Percentiles rank a stretch among this genome's conserved stretches.
phyloP scores from a whole-genome alignment of 495 filamentous ascomycete genomes.

The Xylaria longipes region DNA sequence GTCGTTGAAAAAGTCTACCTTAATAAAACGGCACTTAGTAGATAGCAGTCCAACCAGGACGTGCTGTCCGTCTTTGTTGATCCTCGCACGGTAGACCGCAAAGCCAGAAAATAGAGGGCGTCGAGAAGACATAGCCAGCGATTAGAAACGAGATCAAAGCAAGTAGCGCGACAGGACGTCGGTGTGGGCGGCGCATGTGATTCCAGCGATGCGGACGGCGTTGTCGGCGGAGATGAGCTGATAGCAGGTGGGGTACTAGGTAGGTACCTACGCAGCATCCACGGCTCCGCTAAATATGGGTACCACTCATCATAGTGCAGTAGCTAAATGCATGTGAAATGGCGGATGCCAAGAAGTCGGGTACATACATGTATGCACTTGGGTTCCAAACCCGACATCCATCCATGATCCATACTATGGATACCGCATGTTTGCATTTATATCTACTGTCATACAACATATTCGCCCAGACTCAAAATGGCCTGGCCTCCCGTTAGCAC shows the following conservation, averaged over 20 bases:
- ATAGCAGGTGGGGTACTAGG: no score
- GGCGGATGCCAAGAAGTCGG: background rate
- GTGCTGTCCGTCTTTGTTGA: conserved; percentile 9
- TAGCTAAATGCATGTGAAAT: conserved; percentile 1
- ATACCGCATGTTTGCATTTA: background rate
- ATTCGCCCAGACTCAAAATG: background rate
- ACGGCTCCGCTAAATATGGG: background rate
- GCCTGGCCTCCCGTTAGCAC: background rate
- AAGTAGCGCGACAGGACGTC: no score
- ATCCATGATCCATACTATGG: no score
- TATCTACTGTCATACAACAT: background rate
- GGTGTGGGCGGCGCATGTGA: conserved; percentile 1
- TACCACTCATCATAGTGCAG: no score
- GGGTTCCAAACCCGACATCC: background rate
- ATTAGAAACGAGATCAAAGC: no score
- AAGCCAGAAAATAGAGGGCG: conserved; percentile 11
- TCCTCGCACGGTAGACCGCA: conserved; percentile 7
- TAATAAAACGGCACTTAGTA: conserved; percentile 12
- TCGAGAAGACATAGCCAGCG: background rate
- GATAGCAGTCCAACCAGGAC: conserved; percentile 16
- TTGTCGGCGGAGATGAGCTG: no score
- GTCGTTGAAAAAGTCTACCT: conserved; percentile 8
- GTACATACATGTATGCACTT: background rate
- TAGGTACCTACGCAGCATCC: no score
- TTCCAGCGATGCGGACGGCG: no score